Conservation (phyloP, 169 alveolate species). For the Perkinsus marinus region DNA sequence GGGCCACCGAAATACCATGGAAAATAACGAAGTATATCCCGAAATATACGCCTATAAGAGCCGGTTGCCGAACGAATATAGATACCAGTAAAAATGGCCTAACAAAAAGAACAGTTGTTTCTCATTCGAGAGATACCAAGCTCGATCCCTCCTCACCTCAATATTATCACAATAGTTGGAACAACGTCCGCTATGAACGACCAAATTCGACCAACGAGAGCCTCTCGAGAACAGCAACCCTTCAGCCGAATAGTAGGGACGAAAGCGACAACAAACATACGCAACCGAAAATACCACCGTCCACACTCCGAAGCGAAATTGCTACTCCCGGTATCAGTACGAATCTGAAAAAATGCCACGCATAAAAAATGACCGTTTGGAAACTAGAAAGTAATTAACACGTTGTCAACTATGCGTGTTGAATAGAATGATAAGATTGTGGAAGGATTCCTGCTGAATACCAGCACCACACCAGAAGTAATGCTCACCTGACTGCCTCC, state of each 20-base stretch:
- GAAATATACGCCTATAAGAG: background rate
- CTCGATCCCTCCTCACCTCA: background rate
- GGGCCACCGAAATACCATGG: background rate
- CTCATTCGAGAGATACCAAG: background rate
- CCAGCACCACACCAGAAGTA: background rate
- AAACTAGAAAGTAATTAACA: no score
- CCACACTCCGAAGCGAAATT: background rate
- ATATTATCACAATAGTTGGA: background rate
- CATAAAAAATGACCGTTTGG: no score
- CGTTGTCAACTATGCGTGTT: no score
- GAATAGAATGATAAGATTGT: no score
- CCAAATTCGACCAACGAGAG: background rate
- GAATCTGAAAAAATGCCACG: background rate
- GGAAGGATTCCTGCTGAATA: no score
- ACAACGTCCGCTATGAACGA: background rate
- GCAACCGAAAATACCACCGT: background rate
- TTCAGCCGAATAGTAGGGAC: background rate
- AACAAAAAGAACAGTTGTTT: background rate
- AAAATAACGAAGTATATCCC: background rate
- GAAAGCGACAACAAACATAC: background rate
- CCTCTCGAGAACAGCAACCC: background rate
- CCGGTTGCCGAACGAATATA: background rate
- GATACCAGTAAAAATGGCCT: background rate
- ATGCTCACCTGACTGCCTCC: background rate
- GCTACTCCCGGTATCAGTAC: background rate